Percentiles rank a stretch among this genome's conserved stretches.
Evolutionary conservation across 2,329 filamentous ascomycete genomes (phyloP).

Genomic region (Sclerotinia subarctica): DNA sequence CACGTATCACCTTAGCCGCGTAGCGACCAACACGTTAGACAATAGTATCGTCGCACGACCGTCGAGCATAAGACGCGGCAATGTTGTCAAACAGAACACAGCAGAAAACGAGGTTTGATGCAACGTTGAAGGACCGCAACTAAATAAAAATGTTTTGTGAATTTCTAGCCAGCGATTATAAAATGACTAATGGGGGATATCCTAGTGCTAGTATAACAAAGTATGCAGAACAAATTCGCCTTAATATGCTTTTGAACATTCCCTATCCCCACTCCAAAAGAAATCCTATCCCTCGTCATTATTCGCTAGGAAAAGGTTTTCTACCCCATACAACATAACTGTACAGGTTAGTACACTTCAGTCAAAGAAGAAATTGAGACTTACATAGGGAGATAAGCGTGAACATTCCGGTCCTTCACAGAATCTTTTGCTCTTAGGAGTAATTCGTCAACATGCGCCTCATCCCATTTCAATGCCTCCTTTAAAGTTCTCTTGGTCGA

Average conservation of each 20-base stretch:
- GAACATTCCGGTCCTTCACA: conserved; percentile 6
- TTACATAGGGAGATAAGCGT: conserved; percentile 11
- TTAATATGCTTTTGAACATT: not conserved
- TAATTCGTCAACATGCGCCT: not conserved
- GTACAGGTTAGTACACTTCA: not conserved
- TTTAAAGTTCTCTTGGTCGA: not conserved
- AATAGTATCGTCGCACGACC: not conserved
- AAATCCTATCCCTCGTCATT: not conserved
- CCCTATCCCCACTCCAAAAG: not conserved
- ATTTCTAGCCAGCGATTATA: not conserved
- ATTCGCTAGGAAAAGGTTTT: not conserved
- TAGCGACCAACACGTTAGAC: not conserved
- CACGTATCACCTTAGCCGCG: not conserved
- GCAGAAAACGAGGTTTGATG: not conserved
- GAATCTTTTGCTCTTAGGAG: not conserved
- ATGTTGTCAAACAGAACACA: conserved; percentile 5
- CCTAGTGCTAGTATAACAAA: not conserved
- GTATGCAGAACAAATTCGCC: not conserved
- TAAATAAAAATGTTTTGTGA: not conserved
- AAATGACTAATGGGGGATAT: not conserved
- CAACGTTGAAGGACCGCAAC: not conserved
- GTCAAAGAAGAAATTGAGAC: not conserved
- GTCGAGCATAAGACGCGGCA: conserved; percentile 9
- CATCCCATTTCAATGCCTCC: conserved; percentile 1
- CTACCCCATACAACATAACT: conserved; percentile 15